phyloP scores from a whole-genome alignment of 352 stramenopile genomes.

The Phytophthora podocarpi region DNA sequence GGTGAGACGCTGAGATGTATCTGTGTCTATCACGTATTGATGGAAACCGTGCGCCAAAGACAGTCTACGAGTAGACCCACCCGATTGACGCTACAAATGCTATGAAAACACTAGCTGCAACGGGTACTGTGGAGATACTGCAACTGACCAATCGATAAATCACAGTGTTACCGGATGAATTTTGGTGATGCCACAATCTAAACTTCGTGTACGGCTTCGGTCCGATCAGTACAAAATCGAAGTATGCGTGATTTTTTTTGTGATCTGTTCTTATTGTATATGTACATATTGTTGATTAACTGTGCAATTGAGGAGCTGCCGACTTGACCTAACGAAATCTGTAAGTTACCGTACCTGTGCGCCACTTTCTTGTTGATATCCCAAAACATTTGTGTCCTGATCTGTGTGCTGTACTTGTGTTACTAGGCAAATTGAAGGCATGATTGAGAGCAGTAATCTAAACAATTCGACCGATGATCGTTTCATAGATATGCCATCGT shows the following conservation, averaged over 20 bases:
- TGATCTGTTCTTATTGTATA: too few species aligned
- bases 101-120: constrained; percentile 21
- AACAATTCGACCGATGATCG: too few species aligned
- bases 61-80: constrained; percentile 40
- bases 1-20: constrained; percentile 15
- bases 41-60: constrained; percentile 25
- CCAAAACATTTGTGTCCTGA: too few species aligned
- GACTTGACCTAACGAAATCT: constrained; percentile 35
- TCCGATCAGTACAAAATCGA: too few species aligned
- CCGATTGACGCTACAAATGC: constrained; percentile 27
- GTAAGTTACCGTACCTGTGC: constrained; percentile 46
- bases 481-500: too few species aligned
- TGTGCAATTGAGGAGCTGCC: constrained; percentile 29
- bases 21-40: constrained; percentile 41
- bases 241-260: too few species aligned
- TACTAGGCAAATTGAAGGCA: too few species aligned
- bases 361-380: too few species aligned
- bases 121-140: constrained; percentile 32
- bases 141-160: constrained; percentile 44
- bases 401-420: too few species aligned
- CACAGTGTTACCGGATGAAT: constrained; percentile 22
- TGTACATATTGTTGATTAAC: constrained; percentile 44
- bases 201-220: too few species aligned
- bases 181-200: constrained; percentile 34
- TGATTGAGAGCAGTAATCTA: too few species aligned